Percentiles rank a stretch among this genome's conserved stretches.
phyloP scores from a whole-genome alignment of 345 rosid species.

The Citrus reticulata region DNA sequence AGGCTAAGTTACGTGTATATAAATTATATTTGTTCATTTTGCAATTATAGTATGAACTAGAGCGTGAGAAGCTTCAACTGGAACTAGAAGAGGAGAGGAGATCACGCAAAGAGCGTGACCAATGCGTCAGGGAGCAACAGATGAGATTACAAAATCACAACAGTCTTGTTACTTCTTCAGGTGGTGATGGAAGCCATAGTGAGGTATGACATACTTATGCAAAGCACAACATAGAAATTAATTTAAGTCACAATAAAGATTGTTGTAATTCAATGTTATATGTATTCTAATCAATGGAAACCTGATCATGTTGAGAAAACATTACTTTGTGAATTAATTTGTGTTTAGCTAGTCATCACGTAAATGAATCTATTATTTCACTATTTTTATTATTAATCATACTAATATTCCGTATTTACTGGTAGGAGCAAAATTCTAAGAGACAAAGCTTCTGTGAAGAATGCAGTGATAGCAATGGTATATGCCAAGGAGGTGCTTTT shows the following conservation, averaged over 20 bases:
- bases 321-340: not conserved
- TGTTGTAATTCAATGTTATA: not conserved
- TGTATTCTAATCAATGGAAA: not conserved
- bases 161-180: slow-evolving; percentile 39
- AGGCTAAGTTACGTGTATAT: not conserved
- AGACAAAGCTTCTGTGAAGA: slow-evolving; percentile 40
- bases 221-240: not conserved
- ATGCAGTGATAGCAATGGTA: slow-evolving; percentile 35
- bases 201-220: slow-evolving; percentile 56
- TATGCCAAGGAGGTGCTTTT: slow-evolving; percentile 39
- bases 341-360: not conserved
- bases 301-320: not conserved
- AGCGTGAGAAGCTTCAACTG: slow-evolving; percentile 77
- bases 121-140: slow-evolving; percentile 64
- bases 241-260: not conserved
- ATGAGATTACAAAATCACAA: slow-evolving; percentile 61
- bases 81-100: slow-evolving; percentile 85
- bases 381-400: not conserved
- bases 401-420: slow-evolving; percentile 2
- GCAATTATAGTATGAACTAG: slow-evolving; percentile 75
- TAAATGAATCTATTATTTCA: not conserved
- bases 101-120: slow-evolving; percentile 66
- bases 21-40: not conserved
- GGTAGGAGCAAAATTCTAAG: slow-evolving; percentile 31
- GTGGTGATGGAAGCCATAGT: slow-evolving; percentile 43